Evolutionary conservation across 352 stramenopile genomes (phyloP).

Genomic region (Globisporangium alternatum): DNA sequence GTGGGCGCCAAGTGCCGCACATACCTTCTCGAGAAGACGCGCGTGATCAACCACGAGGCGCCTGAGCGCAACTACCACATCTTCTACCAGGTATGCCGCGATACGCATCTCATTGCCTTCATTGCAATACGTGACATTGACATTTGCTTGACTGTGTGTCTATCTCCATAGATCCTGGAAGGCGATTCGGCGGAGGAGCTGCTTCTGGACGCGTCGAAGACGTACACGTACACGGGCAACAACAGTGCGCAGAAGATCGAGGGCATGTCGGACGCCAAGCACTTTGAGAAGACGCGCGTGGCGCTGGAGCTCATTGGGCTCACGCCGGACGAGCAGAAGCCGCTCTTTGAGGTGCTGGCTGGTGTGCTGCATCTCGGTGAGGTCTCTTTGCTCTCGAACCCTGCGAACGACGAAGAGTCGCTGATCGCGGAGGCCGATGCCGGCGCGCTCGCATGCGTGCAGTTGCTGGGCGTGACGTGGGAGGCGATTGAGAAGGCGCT

Average conservation of each 20-base stretch:
- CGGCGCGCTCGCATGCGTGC: constrained; percentile 47
- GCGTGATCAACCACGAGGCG: constrained; percentile 92
- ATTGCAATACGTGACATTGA: neutral
- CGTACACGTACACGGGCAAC: constrained; percentile 68
- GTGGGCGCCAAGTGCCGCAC: constrained; percentile 94
- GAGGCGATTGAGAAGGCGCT: constrained; percentile 91
- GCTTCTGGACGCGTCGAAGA: constrained; percentile 42
- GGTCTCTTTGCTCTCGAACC: constrained; percentile 75
- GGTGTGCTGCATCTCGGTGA: constrained; percentile 96
- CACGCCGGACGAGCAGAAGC: constrained; percentile 74
- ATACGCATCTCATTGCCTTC: neutral
- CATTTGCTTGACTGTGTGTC: neutral
- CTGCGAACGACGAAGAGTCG: constrained; percentile 77
- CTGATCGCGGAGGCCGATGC: constrained; percentile 47
- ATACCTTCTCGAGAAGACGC: constrained; percentile 97
- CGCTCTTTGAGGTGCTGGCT: constrained; percentile 90
- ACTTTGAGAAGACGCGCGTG: constrained; percentile 80
- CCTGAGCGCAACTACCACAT: constrained; percentile 97
- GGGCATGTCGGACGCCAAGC: constrained; percentile 65
- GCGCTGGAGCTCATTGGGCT: constrained; percentile 84
- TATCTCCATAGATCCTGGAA: constrained; percentile 36
- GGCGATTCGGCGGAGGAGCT: constrained; percentile 46
- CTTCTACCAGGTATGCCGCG: constrained; percentile 85
- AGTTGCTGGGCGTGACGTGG: constrained; percentile 89
- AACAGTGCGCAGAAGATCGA: constrained; percentile 70